Percentiles rank a stretch among this genome's conserved stretches.
phyloP scores from a whole-genome alignment of 2,329 filamentous ascomycete species.

The Xylaria sp. region DNA sequence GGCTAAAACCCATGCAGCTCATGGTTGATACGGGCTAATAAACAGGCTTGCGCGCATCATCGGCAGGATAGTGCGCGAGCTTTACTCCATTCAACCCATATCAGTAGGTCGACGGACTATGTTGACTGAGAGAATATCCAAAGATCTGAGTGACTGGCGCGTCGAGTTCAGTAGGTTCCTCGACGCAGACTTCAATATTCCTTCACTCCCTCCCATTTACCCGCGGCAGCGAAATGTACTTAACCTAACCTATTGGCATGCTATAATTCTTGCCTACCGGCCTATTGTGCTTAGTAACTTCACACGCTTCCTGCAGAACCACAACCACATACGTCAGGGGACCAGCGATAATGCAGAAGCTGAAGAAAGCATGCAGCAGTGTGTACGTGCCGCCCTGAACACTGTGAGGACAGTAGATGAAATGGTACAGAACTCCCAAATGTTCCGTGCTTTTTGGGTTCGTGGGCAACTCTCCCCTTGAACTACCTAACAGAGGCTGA shows the following conservation, averaged over 20 bases:
- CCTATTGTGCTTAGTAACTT: slow-evolving; percentile 54
- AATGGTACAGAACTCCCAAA: slow-evolving; percentile 41
- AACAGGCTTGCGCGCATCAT: slow-evolving; percentile 45
- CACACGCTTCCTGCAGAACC: slow-evolving; percentile 38
- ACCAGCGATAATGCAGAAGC: slow-evolving; percentile 22
- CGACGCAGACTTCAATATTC: slow-evolving; percentile 51
- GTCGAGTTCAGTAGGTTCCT: slow-evolving; percentile 51
- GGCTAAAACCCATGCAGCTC: slow-evolving; percentile 5
- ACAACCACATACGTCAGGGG: slow-evolving; percentile 18
- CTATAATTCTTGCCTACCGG: slow-evolving; percentile 53
- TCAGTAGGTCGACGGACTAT: slow-evolving; percentile 43
- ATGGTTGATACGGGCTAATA: neutral
- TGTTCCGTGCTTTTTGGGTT: slow-evolving; percentile 49
- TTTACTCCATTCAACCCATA: slow-evolving; percentile 52
- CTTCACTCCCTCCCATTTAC: slow-evolving; percentile 53
- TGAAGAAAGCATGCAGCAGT: slow-evolving; percentile 41
- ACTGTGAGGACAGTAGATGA: slow-evolving; percentile 44
- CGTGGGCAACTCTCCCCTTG: slow-evolving; percentile 10
- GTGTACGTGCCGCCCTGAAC: slow-evolving; percentile 44
- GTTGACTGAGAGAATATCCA: slow-evolving; percentile 46
- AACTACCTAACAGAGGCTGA: slow-evolving; percentile 8
- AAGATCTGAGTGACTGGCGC: slow-evolving; percentile 51
- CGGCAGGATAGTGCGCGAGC: slow-evolving; percentile 49
- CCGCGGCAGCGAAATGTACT: slow-evolving; percentile 55
- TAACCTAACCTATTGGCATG: slow-evolving; percentile 56